Evolutionary conservation across 2,329 filamentous ascomycete species (phyloP), one percentile per base, ranked within the genome.

Genomic region (Ceratocystis lukuohia): DNA sequence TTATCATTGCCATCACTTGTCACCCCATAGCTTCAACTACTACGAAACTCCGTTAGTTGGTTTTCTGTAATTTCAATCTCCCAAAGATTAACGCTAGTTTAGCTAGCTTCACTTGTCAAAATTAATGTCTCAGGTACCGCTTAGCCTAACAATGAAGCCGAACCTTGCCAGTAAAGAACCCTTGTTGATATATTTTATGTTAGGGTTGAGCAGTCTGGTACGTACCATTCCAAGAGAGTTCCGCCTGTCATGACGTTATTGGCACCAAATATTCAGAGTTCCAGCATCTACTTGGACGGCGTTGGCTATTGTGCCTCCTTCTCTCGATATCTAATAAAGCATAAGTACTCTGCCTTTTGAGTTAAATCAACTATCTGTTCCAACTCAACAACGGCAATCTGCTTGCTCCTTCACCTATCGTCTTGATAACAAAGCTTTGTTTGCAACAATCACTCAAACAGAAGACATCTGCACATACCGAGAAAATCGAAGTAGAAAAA

Each of bases 91-190:
- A 30, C 56, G 28, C 56, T 59, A 59, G 15, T 59, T 59, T 33
- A 59, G 56, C 56, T 59, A 59, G 56, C 56, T 59, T 59, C 56
- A 59, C 28, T 59, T 59, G 56, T 59, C 56, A 59, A 59, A 28
- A 59, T 37, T 59, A 59, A 30, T 59, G 56, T 59, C 56, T 59
- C 56, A 59, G 56, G 56, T 59, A 59, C 56, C 28, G 33, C 56
- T 59, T 59, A 30, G 56, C 56, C 17, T 3, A 37, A 4, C 17
- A 7, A 10, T 22, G 28, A 37, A 59, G 25, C 56, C 56, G 28
- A 59, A 59, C 56, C 56, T 7, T 59, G 56, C 20, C 2, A 2
- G 22, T 3, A 4, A 0, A 0, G 20, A 59, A 59, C 56, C 56
- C 56, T 59, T 17, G 25, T 1, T 8, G 10, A 5, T 17, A 2